Evolutionary conservation across 371 early-diverging fungal genomes (phyloP).

Genomic region (Mucor saturninus): DNA sequence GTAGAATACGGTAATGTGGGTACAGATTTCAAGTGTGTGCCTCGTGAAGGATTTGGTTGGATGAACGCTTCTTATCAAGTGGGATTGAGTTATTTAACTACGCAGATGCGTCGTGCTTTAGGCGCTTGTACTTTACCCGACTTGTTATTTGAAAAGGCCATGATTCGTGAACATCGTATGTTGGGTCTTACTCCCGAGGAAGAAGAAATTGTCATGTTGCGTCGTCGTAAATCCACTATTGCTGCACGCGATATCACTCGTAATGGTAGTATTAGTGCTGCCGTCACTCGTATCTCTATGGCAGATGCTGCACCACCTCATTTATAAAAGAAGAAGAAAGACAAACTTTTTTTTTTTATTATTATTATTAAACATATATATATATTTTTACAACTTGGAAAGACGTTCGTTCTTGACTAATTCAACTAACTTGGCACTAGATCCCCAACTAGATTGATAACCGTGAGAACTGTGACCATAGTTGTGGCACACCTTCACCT

Average conservation of each 20-base stretch:
- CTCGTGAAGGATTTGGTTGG: conserved; percentile 98
- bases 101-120: conserved; percentile 81
- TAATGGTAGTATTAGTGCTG: conserved; percentile 32
- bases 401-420: conserved; percentile 29
- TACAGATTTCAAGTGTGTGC: conserved; percentile 91
- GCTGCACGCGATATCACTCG: conserved; percentile 28
- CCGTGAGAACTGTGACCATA: conserved; percentile 53
- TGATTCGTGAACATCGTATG: conserved; percentile 42
- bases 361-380: background rate
- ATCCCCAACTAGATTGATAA: conserved; percentile 54
- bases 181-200: conserved; percentile 32
- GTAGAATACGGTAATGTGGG: conserved; percentile 98
- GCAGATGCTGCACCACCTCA: conserved; percentile 8
- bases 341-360: background rate
- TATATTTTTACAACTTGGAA: conserved; percentile 35
- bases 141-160: conserved; percentile 58
- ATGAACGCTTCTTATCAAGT: conserved; percentile 95
- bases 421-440: conserved; percentile 33
- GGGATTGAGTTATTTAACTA: conserved; percentile 79
- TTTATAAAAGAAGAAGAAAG: background rate
- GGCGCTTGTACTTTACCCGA: conserved; percentile 86
- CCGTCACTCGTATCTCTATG: conserved; percentile 33
- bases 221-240: conserved; percentile 30
- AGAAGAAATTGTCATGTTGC: conserved; percentile 18
- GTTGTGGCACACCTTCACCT: conserved; percentile 44